Evolutionary conservation across 768 basidiomycete genomes (phyloP).

Genomic region (Crucibulum laeve): DNA sequence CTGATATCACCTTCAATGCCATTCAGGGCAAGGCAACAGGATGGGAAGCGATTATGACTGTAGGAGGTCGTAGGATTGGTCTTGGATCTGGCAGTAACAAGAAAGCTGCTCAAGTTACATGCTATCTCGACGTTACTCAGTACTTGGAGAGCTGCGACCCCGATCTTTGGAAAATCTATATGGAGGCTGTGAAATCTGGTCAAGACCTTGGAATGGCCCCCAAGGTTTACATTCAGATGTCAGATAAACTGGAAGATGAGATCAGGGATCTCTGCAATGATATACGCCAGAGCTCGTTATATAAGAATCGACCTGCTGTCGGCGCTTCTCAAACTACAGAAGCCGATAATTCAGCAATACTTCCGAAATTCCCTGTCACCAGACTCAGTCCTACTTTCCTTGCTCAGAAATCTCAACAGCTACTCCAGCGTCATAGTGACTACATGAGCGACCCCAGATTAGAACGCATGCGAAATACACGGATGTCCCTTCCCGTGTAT

Average conservation of each 20-base stretch:
- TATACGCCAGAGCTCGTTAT: constrained; percentile 59
- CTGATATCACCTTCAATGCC: constrained; percentile 58
- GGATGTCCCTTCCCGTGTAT: constrained; percentile 72
- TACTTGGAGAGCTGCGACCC: constrained; percentile 86
- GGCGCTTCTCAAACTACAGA: not conserved
- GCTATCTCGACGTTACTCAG: constrained; percentile 83
- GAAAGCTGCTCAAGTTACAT: constrained; percentile 65
- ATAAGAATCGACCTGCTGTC: constrained; percentile 53
- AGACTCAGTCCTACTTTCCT: constrained; percentile 21
- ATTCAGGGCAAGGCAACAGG: constrained; percentile 17
- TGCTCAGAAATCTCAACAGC: constrained; percentile 49
- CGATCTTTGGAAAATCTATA: constrained; percentile 72
- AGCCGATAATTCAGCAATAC: not conserved
- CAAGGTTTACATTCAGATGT: constrained; percentile 62
- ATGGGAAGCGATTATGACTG: constrained; percentile 77
- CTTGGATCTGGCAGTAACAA: constrained; percentile 67
- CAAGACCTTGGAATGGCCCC: constrained; percentile 71
- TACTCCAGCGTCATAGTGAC: constrained; percentile 46
- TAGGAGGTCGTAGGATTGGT: constrained; percentile 78
- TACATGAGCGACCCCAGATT: constrained; percentile 61
- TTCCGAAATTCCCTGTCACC: not conserved
- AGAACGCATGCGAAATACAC: constrained; percentile 62
- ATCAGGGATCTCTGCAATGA: constrained; percentile 69
- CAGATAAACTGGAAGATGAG: constrained; percentile 58
- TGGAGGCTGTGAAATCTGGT: constrained; percentile 55